Conservation (phyloP, 768 basidiomycete genomes). For the Tylopilus rubrobrunneus region DNA sequence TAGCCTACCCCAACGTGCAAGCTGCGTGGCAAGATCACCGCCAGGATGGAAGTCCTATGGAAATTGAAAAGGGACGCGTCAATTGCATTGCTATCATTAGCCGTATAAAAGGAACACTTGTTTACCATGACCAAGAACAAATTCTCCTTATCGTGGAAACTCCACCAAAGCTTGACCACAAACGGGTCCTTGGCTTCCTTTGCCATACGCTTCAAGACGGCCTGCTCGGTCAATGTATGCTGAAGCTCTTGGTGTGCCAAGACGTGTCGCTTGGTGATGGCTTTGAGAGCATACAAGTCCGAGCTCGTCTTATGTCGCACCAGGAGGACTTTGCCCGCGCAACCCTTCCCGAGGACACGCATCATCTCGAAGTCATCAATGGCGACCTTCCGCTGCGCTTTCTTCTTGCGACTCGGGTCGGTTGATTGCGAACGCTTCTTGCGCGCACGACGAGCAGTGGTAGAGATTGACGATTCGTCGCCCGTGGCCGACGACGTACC, state of each 20-base stretch:
- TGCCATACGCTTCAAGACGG: conserved; percentile 91
- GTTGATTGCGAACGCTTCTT: conserved; percentile 53
- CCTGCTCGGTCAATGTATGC: conserved; percentile 95
- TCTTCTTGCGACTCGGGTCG: conserved; percentile 57
- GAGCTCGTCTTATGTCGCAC: conserved; percentile 74
- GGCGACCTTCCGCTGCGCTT: conserved; percentile 59
- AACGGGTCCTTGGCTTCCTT: conserved; percentile 88
- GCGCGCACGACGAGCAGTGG: conserved; percentile 41
- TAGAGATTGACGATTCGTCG: conserved; percentile 72
- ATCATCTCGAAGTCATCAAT: conserved; percentile 97
- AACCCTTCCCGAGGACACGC: conserved; percentile 94
- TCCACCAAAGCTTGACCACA: conserved; percentile 94
- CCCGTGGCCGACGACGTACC: conserved; percentile 56
- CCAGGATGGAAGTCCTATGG: conserved; percentile 88
- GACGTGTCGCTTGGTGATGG: no score
- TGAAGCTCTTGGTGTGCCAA: conserved; percentile 94
- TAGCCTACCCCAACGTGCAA: conserved; percentile 91
- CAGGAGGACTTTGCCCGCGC: conserved; percentile 93
- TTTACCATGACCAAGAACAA: conserved; percentile 91
- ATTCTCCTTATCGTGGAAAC: conserved; percentile 97
- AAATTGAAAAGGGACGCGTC: conserved; percentile 13
- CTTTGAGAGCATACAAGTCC: conserved; percentile 89
- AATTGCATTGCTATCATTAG: conserved; percentile 3
- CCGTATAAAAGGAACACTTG: conserved; percentile 14
- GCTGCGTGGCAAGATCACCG: conserved; percentile 95